Evolutionary conservation across 805 yeast species (phyloP), one percentile per base, ranked within the genome.

Genomic region (Metschnikowia gruessii): DNA sequence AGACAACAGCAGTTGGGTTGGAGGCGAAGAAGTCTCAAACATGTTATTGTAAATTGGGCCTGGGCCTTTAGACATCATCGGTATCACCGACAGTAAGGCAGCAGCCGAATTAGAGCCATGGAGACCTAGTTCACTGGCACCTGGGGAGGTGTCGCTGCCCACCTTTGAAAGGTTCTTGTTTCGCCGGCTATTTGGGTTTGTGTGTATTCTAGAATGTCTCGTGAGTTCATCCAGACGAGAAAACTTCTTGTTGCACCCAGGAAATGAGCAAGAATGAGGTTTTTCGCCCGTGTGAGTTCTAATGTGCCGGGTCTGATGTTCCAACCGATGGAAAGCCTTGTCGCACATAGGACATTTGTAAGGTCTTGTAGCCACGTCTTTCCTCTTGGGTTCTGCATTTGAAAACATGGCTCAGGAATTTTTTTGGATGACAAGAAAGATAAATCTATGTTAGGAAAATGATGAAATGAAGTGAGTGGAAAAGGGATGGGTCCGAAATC

Each of bases 201-300:
- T 80, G 62, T 85, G 91, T 48, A 84, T 85, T 49, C 90, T 71
- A 40, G 79, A 70, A 61, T 85, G 92, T 60, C 92, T 74, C 12
- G 89, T 85, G 43, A 85, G 68, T 60, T 85, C 92, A 62, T 85
- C 92, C 26, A 84, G 79, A 46, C 92, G 68, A 39, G 85, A 77
- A 58, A 85, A 85, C 49, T 76, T 72, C 65, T 85, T 85, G 46
- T 74, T 69, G 62, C 92, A 85, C 0, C 86, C 86, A 0, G 85
- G 85, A 54, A 75, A 85, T 22, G 81, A 76, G 64, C 91, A 85
- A n/a, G 76, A 77, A 62, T 85, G 90, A 3, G 92, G 92, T 60
- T 82, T 84, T 58, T 85, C 91, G 21, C 92, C 92, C 0, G 92
- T 85, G 58, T 85, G 92, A 11, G 90, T 85, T 58, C 91, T 70